Conservation (phyloP, 257 asterid genomes). For the Cordia subcordata region DNA sequence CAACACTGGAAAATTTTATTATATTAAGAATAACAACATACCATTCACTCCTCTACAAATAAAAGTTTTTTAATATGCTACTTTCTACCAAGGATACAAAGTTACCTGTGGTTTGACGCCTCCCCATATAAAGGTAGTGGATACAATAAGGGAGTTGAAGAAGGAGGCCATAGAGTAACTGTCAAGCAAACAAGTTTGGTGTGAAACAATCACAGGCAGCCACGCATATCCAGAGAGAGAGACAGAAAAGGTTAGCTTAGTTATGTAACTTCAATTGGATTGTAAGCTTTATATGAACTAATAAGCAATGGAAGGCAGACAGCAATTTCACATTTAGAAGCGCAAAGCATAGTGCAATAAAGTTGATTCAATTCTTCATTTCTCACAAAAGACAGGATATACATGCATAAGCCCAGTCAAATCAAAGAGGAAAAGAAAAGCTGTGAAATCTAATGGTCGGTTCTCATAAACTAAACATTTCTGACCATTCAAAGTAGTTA, state of each 20-base stretch:
- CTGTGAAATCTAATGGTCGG: too few species aligned
- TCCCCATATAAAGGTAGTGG: constrained; percentile 89
- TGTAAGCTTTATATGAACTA: too few species aligned
- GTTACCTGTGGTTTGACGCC: constrained; percentile 92
- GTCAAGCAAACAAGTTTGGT: constrained; percentile 18
- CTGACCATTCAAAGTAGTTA: too few species aligned
- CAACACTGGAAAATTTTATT: constrained; percentile 5
- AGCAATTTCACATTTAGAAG: too few species aligned
- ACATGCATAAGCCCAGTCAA: too few species aligned
- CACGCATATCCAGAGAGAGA: background rate
- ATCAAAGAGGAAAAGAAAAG: too few species aligned
- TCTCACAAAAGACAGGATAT: too few species aligned
- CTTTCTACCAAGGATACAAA: constrained; percentile 1
- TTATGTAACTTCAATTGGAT: background rate
- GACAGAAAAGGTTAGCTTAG: background rate
- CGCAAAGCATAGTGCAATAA: too few species aligned
- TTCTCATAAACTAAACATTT: too few species aligned
- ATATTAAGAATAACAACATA: too few species aligned
- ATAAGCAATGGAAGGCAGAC: too few species aligned
- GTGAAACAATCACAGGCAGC: background rate
- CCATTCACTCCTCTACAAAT: constrained; percentile 4
- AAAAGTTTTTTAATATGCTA: constrained; percentile 6
- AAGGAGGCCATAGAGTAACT: constrained; percentile 97
- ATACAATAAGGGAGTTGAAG: constrained; percentile 67
- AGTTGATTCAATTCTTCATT: too few species aligned